phyloP scores from a whole-genome alignment of 306 rosid species.

The Gastrolobium bilobum region DNA sequence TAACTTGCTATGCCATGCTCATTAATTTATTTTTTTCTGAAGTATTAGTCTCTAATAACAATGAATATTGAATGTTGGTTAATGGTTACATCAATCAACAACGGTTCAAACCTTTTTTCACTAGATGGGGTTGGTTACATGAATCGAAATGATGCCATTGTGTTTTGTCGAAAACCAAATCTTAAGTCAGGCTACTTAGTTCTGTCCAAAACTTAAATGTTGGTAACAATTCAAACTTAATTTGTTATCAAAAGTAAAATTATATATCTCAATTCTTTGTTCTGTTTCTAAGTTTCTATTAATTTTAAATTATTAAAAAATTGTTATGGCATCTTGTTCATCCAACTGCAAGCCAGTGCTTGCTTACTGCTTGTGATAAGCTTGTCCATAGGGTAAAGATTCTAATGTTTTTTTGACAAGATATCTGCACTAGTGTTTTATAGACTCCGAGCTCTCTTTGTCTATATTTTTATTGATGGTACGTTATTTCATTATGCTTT shows the following conservation, averaged over 20 bases:
- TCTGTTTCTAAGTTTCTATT: not conserved
- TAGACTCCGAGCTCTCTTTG: not conserved
- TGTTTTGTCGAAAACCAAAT: constrained; percentile 16
- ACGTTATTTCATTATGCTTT: constrained; percentile 30
- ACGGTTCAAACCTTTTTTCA: not conserved
- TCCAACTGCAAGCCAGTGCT: not conserved
- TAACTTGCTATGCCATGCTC: constrained; percentile 16
- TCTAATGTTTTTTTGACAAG: constrained; percentile 26
- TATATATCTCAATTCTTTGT: constrained; percentile 17
- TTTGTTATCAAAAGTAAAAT: constrained; percentile 4
- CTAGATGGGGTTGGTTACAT: not conserved
- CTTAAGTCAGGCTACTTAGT: not conserved
- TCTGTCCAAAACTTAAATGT: not conserved
- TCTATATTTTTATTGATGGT: constrained; percentile 22
- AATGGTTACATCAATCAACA: not conserved
- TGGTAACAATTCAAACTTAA: not conserved
- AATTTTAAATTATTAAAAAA: not conserved
- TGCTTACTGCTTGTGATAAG: constrained; percentile 30
- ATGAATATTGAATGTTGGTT: not conserved
- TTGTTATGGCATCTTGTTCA: not conserved
- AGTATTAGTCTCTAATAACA: not conserved
- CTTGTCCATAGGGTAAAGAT: not conserved
- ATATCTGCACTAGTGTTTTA: constrained; percentile 6
- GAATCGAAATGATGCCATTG: not conserved
- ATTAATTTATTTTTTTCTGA: not conserved